Evolutionary conservation across 1,284 basidiomycete species (phyloP).

Genomic region (Cronartium ribicola): DNA sequence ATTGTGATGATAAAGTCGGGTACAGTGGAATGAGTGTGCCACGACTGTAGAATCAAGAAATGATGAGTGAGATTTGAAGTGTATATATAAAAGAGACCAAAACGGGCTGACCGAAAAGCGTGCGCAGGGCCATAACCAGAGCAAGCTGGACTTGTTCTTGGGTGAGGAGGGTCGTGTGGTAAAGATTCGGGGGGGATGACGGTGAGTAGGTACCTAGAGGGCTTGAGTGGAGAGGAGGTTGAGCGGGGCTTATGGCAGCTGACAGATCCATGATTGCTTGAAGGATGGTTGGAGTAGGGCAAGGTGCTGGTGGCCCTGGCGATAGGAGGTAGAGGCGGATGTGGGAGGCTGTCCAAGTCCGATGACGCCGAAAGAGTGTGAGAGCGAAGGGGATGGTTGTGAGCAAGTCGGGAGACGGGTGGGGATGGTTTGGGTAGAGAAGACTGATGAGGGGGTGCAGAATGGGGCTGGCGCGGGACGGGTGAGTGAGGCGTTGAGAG

Average conservation of each 20-base stretch:
- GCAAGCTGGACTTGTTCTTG: slow-evolving; percentile 45
- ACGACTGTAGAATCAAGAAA: slow-evolving; percentile 58
- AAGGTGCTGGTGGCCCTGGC: not conserved
- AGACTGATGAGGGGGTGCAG: no score
- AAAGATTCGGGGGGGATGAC: slow-evolving; percentile 48
- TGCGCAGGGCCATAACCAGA: slow-evolving; percentile 48
- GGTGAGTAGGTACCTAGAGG: slow-evolving; percentile 46
- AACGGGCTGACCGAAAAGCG: slow-evolving; percentile 46
- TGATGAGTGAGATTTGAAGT: not conserved
- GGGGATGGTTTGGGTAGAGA: no score
- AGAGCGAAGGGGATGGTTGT: no score
- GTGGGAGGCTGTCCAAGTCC: no score
- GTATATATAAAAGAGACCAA: not conserved
- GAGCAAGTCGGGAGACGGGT: no score
- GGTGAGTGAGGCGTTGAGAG: no score
- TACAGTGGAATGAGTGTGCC: slow-evolving; percentile 69
- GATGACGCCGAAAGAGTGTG: no score
- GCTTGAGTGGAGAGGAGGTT: not conserved
- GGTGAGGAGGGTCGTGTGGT: slow-evolving; percentile 49
- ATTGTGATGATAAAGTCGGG: slow-evolving; percentile 65
- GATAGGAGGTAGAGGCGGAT: no score
- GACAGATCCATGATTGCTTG: not conserved
- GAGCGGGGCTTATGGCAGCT: not conserved
- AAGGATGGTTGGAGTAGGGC: not conserved
- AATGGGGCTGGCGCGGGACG: no score